Evolutionary conservation across 805 yeast genomes (phyloP).

Genomic region (Starmera quercuum): DNA sequence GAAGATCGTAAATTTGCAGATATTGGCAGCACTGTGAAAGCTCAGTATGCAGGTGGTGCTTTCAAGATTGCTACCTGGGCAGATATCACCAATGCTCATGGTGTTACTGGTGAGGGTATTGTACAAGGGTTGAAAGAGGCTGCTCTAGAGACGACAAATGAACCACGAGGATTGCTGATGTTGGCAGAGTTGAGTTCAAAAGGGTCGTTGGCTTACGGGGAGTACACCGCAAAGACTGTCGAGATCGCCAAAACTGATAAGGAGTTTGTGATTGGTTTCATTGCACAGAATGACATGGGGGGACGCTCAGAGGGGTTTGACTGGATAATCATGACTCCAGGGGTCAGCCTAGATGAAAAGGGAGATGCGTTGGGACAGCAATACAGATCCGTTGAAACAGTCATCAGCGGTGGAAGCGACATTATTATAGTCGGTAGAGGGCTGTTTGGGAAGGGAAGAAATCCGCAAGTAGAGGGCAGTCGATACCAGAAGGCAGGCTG

Average conservation of each 20-base stretch:
- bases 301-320: conserved; percentile 81
- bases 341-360: conserved; percentile 95
- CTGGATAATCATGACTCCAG: conserved; percentile 97
- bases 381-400: conserved; percentile 86
- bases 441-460: conserved; percentile 87
- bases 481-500: conserved; percentile 93
- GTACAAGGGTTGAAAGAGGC: conserved; percentile 84
- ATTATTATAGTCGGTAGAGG: conserved; percentile 98
- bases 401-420: conserved; percentile 80
- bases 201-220: conserved; percentile 91
- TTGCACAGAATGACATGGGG: conserved; percentile 87
- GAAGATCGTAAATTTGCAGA: conserved; percentile 99
- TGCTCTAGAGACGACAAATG: conserved; percentile 52
- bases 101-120: conserved; percentile 93
- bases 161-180: conserved; percentile 88
- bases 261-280: conserved; percentile 92
- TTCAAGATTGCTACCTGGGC: conserved; percentile 91
- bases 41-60: conserved; percentile 87
- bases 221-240: conserved; percentile 79
- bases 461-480: conserved; percentile 78
- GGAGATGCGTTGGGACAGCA: conserved; percentile 97
- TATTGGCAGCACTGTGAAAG: conserved; percentile 94
- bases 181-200: conserved; percentile 92
- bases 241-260: conserved; percentile 84
- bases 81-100: conserved; percentile 95